phyloP scores from a whole-genome alignment of 257 asterid species.

The Rubia yunnanensis region DNA sequence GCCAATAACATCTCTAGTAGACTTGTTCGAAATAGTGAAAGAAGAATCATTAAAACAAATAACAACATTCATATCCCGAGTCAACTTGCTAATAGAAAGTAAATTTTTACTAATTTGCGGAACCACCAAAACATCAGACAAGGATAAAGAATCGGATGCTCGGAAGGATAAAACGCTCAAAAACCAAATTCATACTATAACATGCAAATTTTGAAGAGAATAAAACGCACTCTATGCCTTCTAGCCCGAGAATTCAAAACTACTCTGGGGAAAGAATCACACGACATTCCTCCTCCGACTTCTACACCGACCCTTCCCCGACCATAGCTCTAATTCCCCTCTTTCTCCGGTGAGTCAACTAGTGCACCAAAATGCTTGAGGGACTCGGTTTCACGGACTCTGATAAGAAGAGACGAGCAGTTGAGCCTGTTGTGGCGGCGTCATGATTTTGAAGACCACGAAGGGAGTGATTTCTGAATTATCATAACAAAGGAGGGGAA shows the following conservation, averaged over 20 bases:
- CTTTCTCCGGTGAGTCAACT: slow-evolving; percentile 18
- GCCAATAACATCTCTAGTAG: no score
- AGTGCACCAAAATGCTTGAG: slow-evolving; percentile 13
- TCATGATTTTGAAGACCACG: no score
- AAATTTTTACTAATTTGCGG: no score
- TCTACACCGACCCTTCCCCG: slow-evolving; percentile 44
- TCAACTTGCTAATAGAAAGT: no score
- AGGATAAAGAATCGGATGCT: no score
- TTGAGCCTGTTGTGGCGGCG: slow-evolving; percentile 6
- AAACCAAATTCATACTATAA: neutral
- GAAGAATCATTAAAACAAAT: no score
- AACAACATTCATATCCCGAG: no score
- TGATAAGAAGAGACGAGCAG: slow-evolving; percentile 6
- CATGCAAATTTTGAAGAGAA: neutral
- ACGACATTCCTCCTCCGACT: slow-evolving; percentile 92
- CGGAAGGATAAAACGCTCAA: no score
- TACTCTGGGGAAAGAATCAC: slow-evolving; percentile 90
- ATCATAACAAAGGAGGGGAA: no score
- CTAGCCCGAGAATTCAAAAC: slow-evolving; percentile 63
- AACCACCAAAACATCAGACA: no score
- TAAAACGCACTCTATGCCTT: slow-evolving; percentile 75
- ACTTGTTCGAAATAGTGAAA: no score
- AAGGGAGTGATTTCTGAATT: no score
- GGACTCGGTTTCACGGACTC: slow-evolving; percentile 11
- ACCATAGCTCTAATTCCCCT: slow-evolving; percentile 63